Base-by-base conservation (phyloP, 2,329 filamentous ascomycete genomes). In the Pseudovirgaria hyperparasitica region DNA sequence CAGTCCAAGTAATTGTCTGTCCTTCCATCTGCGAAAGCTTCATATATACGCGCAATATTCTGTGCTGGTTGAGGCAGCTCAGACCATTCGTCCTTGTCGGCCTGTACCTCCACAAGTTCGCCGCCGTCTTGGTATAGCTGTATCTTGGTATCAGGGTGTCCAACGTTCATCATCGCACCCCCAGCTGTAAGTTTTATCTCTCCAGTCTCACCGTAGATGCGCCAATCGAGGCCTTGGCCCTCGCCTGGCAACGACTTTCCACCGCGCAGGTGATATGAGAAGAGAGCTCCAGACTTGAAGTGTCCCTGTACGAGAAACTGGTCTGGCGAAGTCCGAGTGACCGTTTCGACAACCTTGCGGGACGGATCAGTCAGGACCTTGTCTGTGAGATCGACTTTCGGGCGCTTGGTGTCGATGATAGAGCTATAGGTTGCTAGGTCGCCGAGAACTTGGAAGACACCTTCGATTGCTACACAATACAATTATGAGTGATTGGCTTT, bases 31-130 rank as follows among this genome's bases (percentile, higher is more conserved):
- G 63, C 62, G 44, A 62, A 69, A 3, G 49, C 52, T 33, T 76
- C 70, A 42, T 75, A 75, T 4, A 72, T 31, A 9, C 54, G 52
- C 0, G 56, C 69, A 16, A 74, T 60, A 35, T 60, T 65, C 28
- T 64, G 55, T 1, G 56, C 58, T 3, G 50, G 38, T 1, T 57
- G 19, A 0, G 64, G 58, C 11, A 70, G 32, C 8, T 59, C 54
- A 8, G 58, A 50, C 39, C 63, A 63, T 48, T 59, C 65, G 3
- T 58, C 57, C 30, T 35, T 32, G 9, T 53, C 45, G 52, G 60
- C 67, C 11, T 48, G 43, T 50, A 60, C 62, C 1, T 54, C 39
- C 0, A 67, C 43, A 11, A 56, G 36, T 16, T 61, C 58, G 1
- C 45, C 62, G 15, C 46, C 57, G 16, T 60, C 60, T 20, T 71